Conservation (phyloP, 2,329 filamentous ascomycete species). For the Pestalotiopsis fici region DNA sequence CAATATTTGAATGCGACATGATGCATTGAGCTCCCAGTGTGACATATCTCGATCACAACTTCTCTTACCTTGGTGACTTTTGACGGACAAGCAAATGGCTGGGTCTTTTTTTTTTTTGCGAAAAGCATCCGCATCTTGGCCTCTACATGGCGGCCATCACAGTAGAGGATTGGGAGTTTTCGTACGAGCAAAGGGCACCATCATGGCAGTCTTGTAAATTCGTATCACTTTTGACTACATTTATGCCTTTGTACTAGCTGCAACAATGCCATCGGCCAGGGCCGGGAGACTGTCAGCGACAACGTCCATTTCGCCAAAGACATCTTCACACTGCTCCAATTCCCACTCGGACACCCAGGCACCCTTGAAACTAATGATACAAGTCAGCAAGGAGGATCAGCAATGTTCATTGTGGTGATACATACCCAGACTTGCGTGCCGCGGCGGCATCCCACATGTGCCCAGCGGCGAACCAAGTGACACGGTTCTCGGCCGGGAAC, state of each 20-base stretch:
- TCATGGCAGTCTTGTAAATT: not conserved
- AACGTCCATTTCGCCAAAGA: slow-evolving; percentile 56
- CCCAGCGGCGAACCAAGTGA: slow-evolving; percentile 59
- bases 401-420: not conserved
- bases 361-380: slow-evolving; percentile 39
- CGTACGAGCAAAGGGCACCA: too few species aligned
- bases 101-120: too few species aligned
- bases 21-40: too few species aligned
- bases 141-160: too few species aligned
- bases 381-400: not conserved
- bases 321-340: slow-evolving; percentile 46
- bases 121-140: too few species aligned
- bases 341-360: slow-evolving; percentile 56
- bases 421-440: slow-evolving; percentile 45
- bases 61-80: too few species aligned
- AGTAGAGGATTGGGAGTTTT: too few species aligned
- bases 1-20: too few species aligned
- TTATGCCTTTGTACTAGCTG: not conserved
- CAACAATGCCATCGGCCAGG: slow-evolving; percentile 45
- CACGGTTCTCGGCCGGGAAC: slow-evolving; percentile 34
- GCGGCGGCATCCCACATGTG: slow-evolving; percentile 62
- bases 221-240: not conserved
- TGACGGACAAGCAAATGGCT: too few species aligned
- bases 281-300: slow-evolving; percentile 44
- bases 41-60: too few species aligned